Percentiles rank a stretch among this genome's conserved stretches.
Conservation (phyloP, 345 rosid species). For the Camelina neglecta region DNA sequence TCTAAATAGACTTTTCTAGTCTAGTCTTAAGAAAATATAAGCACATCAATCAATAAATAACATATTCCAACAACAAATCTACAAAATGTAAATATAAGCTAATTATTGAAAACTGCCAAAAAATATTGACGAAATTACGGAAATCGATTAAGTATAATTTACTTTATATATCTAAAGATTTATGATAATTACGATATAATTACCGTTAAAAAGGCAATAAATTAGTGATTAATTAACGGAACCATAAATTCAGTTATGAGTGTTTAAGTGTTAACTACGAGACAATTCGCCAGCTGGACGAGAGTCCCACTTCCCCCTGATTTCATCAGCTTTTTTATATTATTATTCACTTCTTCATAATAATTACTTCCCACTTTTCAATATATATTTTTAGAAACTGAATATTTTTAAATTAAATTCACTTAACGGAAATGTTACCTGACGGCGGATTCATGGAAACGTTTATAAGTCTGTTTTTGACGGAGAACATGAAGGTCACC, state of each 20-base stretch:
- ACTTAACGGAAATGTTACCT: conserved; percentile 53
- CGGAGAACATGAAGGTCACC: conserved; percentile 99
- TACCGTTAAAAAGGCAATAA: conserved; percentile 33
- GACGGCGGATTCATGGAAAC: conserved; percentile 86
- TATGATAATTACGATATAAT: neutral
- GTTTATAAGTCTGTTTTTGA: conserved; percentile 74
- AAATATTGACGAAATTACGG: conserved; percentile 3
- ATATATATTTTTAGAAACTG: conserved; percentile 7
- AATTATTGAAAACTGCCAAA: neutral
- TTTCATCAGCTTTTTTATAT: conserved; percentile 15
- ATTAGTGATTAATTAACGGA: conserved; percentile 17
- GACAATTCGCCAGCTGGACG: conserved; percentile 45
- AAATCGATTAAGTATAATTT: neutral
- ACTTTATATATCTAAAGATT: neutral
- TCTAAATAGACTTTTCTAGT: neutral
- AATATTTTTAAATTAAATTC: conserved; percentile 8
- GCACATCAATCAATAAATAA: neutral
- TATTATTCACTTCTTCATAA: neutral
- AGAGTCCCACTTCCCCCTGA: conserved; percentile 51
- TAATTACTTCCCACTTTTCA: neutral
- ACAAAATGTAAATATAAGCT: neutral
- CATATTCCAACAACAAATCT: neutral
- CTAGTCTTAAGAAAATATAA: neutral
- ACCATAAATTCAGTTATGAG: conserved; percentile 44
- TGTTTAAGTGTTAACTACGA: conserved; percentile 31